Evolutionary conservation across 352 stramenopile species (phyloP), one percentile per base, ranked within the genome.

Genomic region (Phytophthora tentaculata): DNA sequence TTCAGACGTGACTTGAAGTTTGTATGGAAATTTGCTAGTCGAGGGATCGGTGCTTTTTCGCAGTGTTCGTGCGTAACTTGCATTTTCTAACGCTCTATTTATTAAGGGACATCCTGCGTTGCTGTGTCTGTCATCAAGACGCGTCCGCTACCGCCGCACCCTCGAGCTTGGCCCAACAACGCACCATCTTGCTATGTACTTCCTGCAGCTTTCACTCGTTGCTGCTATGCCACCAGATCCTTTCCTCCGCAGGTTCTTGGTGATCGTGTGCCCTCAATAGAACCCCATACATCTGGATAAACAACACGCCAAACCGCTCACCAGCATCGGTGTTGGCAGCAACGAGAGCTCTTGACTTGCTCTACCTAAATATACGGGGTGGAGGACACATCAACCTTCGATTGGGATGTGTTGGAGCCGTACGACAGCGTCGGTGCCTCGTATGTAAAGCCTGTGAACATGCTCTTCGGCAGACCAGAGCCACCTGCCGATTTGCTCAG

Each of bases 361-460:
- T 64, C 55, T 59, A 64, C 67, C 82, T 94, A 94, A 89, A 94
- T 94, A 92, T 92, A 94, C 64, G 86, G 86, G 58, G 84, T 92
- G 48, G 86, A 92, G 13, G 84, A 80, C 56, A 91, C 80, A 67
- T 95, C 88, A 24, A 94, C 85, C 71, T 95, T 94, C 51, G 85
- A 95, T 75, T 94, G 88, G 50, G 85, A 94, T 57, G 88, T 94
- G 79, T 95, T 88, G 32, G 88, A 95, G 65, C 88, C 88, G 64
- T 89, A 92, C 44, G 88, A 95, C 58, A 94, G 76, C 41, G 80
- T 86, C 47, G 88, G 86, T 35, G 88, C 86, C 68, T 96, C 88
- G 73, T 94, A 96, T 64, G 88, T 96, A 65, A 96, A 96, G 65
- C 86, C 86, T 60, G 77, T 89, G 63, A 96, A 96, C 88, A 94